A percentile compares a stretch with the other conserved stretches of the same genome.
phyloP scores from a whole-genome alignment of 208 protist genomes.

The Acanthamoeba lenticulata region DNA sequence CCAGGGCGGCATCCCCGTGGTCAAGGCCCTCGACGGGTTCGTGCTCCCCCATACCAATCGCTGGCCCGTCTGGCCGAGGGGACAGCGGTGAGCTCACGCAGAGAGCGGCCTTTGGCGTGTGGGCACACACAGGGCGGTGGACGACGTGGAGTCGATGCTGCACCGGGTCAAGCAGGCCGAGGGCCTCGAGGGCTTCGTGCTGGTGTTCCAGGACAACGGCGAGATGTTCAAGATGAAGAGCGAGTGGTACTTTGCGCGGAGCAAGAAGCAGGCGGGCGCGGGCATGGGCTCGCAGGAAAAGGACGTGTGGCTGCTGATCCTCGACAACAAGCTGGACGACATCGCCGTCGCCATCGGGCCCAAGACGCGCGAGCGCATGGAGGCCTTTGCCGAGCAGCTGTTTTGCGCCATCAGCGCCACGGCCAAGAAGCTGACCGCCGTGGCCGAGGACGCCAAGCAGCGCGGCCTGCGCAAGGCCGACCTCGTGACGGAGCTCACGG shows the following conservation, averaged over 20 bases:
- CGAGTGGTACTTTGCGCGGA: conserved; percentile 63
- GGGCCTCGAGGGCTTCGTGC: conserved; percentile 45
- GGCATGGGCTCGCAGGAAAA: conserved; percentile 52
- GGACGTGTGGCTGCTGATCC: conserved; percentile 46
- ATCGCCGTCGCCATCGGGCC: conserved; percentile 55
- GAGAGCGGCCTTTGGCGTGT: background rate
- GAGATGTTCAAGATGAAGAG: conserved; percentile 69
- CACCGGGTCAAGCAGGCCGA: conserved; percentile 28
- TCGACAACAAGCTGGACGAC: conserved; percentile 65
- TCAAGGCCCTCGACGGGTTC: conserved; percentile 28
- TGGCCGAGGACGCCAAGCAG: conserved; percentile 25
- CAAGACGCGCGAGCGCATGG: conserved; percentile 21
- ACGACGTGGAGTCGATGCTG: background rate
- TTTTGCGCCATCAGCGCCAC: conserved; percentile 7
- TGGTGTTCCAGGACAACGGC: conserved; percentile 59
- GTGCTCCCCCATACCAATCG: background rate
- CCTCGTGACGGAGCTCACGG: background rate
- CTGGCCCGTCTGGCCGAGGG: too few relatives aligned
- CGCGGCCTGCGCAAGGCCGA: background rate
- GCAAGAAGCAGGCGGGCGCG: conserved; percentile 42
- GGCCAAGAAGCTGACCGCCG: background rate
- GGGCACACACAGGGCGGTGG: background rate
- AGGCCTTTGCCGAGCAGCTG: conserved; percentile 27
- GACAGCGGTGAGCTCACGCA: too few relatives aligned
- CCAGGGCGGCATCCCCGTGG: conserved; percentile 46